These are phyloP conservation scores for Wallacemonas sp. DNA, from an alignment of 208 protist genomes.

Conservation along the genomic window DNA sequence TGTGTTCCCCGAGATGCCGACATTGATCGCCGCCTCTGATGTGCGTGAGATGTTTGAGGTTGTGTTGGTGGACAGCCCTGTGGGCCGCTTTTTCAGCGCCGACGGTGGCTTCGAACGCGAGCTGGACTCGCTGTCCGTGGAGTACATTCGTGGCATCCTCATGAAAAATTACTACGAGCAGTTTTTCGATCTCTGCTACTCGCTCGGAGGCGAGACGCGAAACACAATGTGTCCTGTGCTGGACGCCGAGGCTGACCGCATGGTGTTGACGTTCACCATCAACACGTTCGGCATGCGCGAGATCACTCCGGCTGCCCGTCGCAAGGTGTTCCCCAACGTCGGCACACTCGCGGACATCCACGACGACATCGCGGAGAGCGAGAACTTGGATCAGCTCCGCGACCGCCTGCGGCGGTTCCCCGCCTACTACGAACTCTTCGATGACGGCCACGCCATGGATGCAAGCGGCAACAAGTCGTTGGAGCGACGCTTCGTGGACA, in stretches of 20 bases:
- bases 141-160: slow-evolving; percentile 97
- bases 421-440: slow-evolving; percentile 75
- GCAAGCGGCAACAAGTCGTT: slow-evolving; percentile 65
- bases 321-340: slow-evolving; percentile 88
- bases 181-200: slow-evolving; percentile 96
- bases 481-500: slow-evolving; percentile 88
- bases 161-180: slow-evolving; percentile 99
- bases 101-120: slow-evolving; percentile 81
- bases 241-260: slow-evolving; percentile 97
- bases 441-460: slow-evolving; percentile 67
- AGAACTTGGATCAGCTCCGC: slow-evolving; percentile 77
- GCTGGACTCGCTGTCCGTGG: slow-evolving; percentile 94
- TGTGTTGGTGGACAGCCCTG: slow-evolving; percentile 97
- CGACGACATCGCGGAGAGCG: slow-evolving; percentile 78
- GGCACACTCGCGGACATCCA: slow-evolving; percentile 89
- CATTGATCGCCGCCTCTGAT: slow-evolving; percentile 88
- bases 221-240: slow-evolving; percentile 90
- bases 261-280: slow-evolving; percentile 97
- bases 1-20: slow-evolving; percentile 94
- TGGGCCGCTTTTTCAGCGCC: slow-evolving; percentile 88
- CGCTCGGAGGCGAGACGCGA: slow-evolving; percentile 84
- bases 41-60: slow-evolving; percentile 96
- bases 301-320: slow-evolving; percentile 72
- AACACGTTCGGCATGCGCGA: slow-evolving; percentile 96
- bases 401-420: slow-evolving; percentile 80